Percentiles rank a stretch among this genome's conserved stretches.
Evolutionary conservation across 2,329 filamentous ascomycete species (phyloP).

Genomic region (Penicillium sp.): DNA sequence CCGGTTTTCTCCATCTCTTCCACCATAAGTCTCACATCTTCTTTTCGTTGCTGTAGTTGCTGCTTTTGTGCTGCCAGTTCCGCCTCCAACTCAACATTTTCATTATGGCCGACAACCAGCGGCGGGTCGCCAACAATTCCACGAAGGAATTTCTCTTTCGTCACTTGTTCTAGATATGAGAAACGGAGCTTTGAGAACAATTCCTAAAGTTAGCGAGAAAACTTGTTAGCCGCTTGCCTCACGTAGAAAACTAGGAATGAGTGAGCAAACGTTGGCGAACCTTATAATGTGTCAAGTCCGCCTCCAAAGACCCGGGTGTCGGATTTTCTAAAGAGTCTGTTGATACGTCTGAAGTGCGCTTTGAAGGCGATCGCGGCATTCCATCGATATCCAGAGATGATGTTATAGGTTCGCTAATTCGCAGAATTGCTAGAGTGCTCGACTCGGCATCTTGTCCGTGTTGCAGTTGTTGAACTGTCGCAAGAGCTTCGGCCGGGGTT

Average conservation of each 20-base stretch:
- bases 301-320: constrained; percentile 72
- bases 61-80: constrained; percentile 68
- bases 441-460: constrained; percentile 26
- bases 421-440: constrained; percentile 63
- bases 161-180: constrained; percentile 96
- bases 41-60: constrained; percentile 73
- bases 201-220: constrained; percentile 48
- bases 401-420: constrained; percentile 70
- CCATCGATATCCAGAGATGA: constrained; percentile 32
- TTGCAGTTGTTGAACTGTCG: constrained; percentile 46
- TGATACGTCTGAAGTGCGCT: constrained; percentile 70
- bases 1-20: constrained; percentile 67
- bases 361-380: constrained; percentile 31
- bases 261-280: constrained; percentile 27
- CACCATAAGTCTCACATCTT: constrained; percentile 70
- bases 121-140: constrained; percentile 89
- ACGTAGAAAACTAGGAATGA: background rate
- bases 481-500: constrained; percentile 23
- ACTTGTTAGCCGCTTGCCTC: background rate
- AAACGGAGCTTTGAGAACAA: constrained; percentile 95
- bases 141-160: constrained; percentile 95
- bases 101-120: constrained; percentile 72
- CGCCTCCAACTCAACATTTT: constrained; percentile 74
- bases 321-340: constrained; percentile 60
- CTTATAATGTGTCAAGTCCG: constrained; percentile 84